A percentile compares a stretch with the other conserved stretches of the same genome.
These are phyloP conservation scores for Podospora fimiseda DNA, from an alignment of 495 filamentous ascomycete species.

Conservation along the genomic window DNA sequence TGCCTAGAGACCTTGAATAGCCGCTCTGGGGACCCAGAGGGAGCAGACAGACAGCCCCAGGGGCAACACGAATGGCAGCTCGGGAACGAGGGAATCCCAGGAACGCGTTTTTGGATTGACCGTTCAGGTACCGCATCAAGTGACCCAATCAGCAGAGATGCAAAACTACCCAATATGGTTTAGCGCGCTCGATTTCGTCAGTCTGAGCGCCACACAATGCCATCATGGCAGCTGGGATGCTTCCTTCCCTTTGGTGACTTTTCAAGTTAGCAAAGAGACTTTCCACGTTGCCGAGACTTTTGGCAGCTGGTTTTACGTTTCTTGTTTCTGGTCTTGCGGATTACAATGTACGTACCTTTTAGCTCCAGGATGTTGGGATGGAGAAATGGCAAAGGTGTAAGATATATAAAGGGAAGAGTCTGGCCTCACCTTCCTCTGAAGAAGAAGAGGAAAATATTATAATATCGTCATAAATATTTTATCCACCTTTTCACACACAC, in stretches of 20 bases:
- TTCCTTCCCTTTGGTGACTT: conserved; percentile 12
- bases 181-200: conserved; percentile 20
- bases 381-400: no score
- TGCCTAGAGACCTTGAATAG: conserved; percentile 28
- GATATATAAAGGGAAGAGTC: no score
- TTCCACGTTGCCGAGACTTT: not conserved
- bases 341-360: no score
- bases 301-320: not conserved
- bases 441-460: no score
- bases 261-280: conserved; percentile 6
- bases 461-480: no score
- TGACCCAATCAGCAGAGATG: conserved; percentile 31
- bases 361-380: no score
- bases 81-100: conserved; percentile 3
- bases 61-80: conserved; percentile 12
- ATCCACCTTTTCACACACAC: no score
- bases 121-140: conserved; percentile 27
- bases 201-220: conserved; percentile 22
- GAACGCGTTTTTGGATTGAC: conserved; percentile 9
- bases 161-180: conserved; percentile 21
- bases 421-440: no score
- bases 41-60: no score
- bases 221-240: conserved; percentile 24
- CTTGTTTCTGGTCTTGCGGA: no score
- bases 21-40: conserved; percentile 10